Percentiles rank a stretch among this genome's conserved stretches.
phyloP scores from a whole-genome alignment of 495 filamentous ascomycete genomes.

The Tetracladium marchalianum region DNA sequence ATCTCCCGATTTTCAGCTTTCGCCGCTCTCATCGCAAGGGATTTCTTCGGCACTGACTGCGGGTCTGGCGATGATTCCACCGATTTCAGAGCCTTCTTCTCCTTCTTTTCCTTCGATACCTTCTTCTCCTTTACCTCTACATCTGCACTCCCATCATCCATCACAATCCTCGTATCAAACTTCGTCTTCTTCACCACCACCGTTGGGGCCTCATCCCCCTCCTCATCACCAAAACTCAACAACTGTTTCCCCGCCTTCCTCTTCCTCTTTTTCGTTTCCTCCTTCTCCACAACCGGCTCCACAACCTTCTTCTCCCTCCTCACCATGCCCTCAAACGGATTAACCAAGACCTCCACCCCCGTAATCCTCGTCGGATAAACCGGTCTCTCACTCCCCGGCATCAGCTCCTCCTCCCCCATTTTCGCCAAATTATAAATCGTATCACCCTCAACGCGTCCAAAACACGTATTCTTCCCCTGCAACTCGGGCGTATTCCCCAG shows the following conservation, averaged over 20 bases:
- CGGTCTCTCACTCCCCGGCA: slow-evolving; percentile 71
- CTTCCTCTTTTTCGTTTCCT: slow-evolving; percentile 54
- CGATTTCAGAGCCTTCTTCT: slow-evolving; percentile 21
- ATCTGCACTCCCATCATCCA: slow-evolving; percentile 34
- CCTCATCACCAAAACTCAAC: slow-evolving; percentile 84
- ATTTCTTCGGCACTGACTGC: slow-evolving; percentile 13
- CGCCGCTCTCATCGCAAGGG: slow-evolving; percentile 13
- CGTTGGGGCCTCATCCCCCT: slow-evolving; percentile 52
- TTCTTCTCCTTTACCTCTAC: slow-evolving; percentile 25
- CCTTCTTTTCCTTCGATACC: slow-evolving; percentile 22
- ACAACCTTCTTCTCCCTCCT: slow-evolving; percentile 43
- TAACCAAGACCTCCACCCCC: slow-evolving; percentile 73
- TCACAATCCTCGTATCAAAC: slow-evolving; percentile 79
- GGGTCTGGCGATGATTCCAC: slow-evolving; percentile 18
- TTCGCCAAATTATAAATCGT: slow-evolving; percentile 92
- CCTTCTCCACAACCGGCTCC: slow-evolving; percentile 30
- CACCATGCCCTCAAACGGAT: slow-evolving; percentile 82
- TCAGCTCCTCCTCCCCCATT: slow-evolving; percentile 82
- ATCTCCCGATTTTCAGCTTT: slow-evolving; percentile 13
- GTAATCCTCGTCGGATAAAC: slow-evolving; percentile 79
- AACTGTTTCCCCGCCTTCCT: slow-evolving; percentile 67
- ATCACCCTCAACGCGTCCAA: slow-evolving; percentile 85
- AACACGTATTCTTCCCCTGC: slow-evolving; percentile 82
- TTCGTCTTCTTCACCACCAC: slow-evolving; percentile 74
- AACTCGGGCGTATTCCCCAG: slow-evolving; percentile 74